Conservation (phyloP, 345 rosid genomes). For the Lepidium didymum region DNA sequence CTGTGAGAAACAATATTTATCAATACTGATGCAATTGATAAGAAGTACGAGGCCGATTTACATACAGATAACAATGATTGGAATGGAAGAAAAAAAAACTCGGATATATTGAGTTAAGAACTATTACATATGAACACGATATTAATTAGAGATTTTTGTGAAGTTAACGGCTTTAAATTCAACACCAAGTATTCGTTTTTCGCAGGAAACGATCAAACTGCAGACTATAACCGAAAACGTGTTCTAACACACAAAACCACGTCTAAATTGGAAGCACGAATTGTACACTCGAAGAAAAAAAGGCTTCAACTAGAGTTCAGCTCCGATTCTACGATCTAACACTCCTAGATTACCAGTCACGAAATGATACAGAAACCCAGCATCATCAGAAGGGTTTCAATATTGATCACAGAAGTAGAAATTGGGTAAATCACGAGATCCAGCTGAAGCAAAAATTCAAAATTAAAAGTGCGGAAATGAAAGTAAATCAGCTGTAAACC, state of each 20-base stretch:
- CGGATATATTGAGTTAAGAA: neutral
- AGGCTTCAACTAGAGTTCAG: slow-evolving; percentile 1
- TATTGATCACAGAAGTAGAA: neutral
- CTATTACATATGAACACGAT: neutral
- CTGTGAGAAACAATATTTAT: slow-evolving; percentile 31
- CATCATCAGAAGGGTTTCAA: neutral
- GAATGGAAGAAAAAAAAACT: neutral
- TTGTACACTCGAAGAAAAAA: neutral
- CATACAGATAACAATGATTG: neutral
- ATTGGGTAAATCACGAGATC: neutral
- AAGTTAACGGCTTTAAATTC: neutral
- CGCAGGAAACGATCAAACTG: neutral
- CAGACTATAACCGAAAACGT: neutral
- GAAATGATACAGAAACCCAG: neutral
- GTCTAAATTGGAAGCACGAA: neutral
- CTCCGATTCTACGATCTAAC: slow-evolving; percentile 5
- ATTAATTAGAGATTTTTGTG: neutral
- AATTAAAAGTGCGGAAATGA: neutral
- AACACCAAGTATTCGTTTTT: neutral
- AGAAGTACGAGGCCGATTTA: neutral
- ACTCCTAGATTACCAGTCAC: neutral
- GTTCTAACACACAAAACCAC: neutral
- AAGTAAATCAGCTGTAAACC: neutral
- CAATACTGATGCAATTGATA: neutral
- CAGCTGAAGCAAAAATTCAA: neutral